Evolutionary conservation across 371 early-diverging fungal species (phyloP), one percentile per base, ranked within the genome.

Genomic region (Mucor lusitanicus): DNA sequence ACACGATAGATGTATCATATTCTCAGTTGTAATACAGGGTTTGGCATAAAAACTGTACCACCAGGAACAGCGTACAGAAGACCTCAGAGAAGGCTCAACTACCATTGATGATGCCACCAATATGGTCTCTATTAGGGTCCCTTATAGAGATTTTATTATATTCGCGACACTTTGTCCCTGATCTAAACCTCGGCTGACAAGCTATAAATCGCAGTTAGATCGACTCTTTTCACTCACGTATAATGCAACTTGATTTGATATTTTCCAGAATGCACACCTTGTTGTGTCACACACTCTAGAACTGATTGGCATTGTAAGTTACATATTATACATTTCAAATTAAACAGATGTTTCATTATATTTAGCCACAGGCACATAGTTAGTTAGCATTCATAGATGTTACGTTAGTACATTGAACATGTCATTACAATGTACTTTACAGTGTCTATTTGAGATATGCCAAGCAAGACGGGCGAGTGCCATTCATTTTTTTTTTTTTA

Each of bases 341-440:
- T 21, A 8, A 11, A 30, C 27, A 54, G 13, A 15, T 30, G 2
- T 54, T 28, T 8, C 17, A 54, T n/a, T n/a, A n/a, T n/a, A n/a
- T n/a, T n/a, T n/a, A n/a, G n/a, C n/a, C n/a, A 6, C 46, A 85
- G 85, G 94, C n/a, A 95, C 96, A 0, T 96, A 96, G 97, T 82
- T 96, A 15, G n/a, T n/a, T n/a, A n/a, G n/a, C n/a, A n/a, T n/a
- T 95, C 97, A 6, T 96, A 96, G 70, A 91, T 94, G 3, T 94
- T 94, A 21, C 85, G 96, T 46, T 84, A 89, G 90, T 88, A 79
- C 63, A 53, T 37, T 8, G n/a, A 42, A 3, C 8, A 48, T 21
- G 0, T n/a, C 9, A 6, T 21, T 21, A 21, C 8, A 19, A 23
- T 21, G 21, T 21, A 32, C 32, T n/a, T 35, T 32, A 6, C 55